Evolutionary conservation across 306 rosid genomes (phyloP).

Genomic region (Corylus heterophylla): DNA sequence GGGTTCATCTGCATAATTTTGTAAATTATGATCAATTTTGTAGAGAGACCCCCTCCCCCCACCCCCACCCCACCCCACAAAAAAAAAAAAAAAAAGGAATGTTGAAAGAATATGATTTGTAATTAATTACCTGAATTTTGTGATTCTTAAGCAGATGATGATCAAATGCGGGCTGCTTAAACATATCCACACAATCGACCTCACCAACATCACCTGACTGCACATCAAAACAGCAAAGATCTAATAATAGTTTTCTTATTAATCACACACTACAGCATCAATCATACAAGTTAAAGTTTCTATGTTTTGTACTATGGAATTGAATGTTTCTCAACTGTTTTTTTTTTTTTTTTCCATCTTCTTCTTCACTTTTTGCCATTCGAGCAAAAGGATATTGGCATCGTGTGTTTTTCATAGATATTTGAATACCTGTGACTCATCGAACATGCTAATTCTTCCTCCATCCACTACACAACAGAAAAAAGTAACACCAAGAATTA

Average conservation of each 20-base stretch:
- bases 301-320: too few relatives aligned
- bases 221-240: not conserved
- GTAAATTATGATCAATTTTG: not conserved
- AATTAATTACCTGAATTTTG: constrained; percentile 23
- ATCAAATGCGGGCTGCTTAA: constrained; percentile 31
- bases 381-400: not conserved
- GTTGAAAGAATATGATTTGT: not conserved
- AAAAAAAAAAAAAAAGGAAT: not conserved
- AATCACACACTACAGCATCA: not conserved
- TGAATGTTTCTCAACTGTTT: too few relatives aligned
- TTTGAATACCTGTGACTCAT: not conserved
- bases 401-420: not conserved
- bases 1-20: constrained; percentile 10
- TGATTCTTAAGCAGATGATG: constrained; percentile 37
- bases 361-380: not conserved
- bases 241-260: not conserved
- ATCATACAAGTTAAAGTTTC: not conserved
- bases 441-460: not conserved
- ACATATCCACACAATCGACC: constrained; percentile 33
- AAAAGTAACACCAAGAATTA: not conserved
- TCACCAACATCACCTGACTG: not conserved
- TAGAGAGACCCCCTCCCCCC: not conserved
- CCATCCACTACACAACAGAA: not conserved
- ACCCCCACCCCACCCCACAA: too few relatives aligned
- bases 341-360: not conserved